Evolutionary conservation across 2,329 filamentous ascomycete genomes (phyloP), one percentile per base, ranked within the genome.

Genomic region (Aureobasidium zeae): DNA sequence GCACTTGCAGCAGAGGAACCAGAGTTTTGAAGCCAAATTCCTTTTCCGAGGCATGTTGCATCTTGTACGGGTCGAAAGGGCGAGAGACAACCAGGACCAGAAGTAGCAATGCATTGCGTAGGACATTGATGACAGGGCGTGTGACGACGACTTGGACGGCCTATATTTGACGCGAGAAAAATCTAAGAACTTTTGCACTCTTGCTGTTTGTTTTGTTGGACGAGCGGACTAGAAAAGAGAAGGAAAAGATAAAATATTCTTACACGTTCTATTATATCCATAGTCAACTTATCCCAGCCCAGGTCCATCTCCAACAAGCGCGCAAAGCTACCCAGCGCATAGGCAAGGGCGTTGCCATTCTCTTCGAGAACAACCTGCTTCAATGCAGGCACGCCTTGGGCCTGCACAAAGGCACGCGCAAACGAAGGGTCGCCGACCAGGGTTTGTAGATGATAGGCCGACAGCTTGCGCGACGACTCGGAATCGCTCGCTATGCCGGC

Each of bases 401-500:
- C 84, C 39, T 83, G 79, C 49, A 96, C 94, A 68, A 98, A 98
- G 55, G 93, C 80, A 63, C 96, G 91, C 57, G 91, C 91, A 63
- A 96, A 96, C 38, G 87, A 83, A 19, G 89, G 89, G 65, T 98
- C 91, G 60, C 88, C 89, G 64, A 98, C 94, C 50, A 86, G 87
- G 51, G 77, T 82, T 66, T 98, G 91, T 52, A 98, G 78, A 69
- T 95, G 95, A 76, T 98, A 98, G 49, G 93, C 91, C 48, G 91
- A 91, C 86, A 96, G 95, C 66, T 98, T 98, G 58, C 88, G 86
- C 54, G 86, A 81, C 45, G 86, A 88, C 71, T 98, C 91, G 66
- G 94, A 76, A 45, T 77, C 72, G 53, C 73, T 75, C 32, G 71
- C 68, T 47, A 81, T 65, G 41, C 74, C 70, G 49, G 71, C 68